phyloP scores from a whole-genome alignment of 2,329 filamentous ascomycete genomes.

The Harringtonia aguacate region DNA sequence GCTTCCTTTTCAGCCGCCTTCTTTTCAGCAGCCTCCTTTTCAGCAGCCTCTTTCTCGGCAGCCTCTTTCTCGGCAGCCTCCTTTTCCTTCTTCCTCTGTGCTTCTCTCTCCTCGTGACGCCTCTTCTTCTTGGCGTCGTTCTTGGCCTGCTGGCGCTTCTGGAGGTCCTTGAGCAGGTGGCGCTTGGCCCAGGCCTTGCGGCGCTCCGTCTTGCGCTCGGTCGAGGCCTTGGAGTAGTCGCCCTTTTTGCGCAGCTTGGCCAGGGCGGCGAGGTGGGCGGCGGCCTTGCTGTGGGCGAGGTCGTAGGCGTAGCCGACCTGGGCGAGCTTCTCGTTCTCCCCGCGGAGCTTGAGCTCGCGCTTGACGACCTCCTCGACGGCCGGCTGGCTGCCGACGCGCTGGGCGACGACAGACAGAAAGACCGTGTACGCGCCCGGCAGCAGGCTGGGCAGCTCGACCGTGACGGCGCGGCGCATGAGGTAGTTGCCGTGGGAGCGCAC shows the following conservation, averaged over 20 bases:
- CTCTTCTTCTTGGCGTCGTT: conserved; percentile 28
- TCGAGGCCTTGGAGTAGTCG: conserved; percentile 36
- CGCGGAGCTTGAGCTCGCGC: conserved; percentile 45
- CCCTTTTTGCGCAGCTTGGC: conserved; percentile 38
- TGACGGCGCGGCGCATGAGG: conserved; percentile 62
- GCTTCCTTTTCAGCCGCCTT: no score
- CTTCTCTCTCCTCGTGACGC: conserved; percentile 20
- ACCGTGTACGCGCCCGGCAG: conserved; percentile 67
- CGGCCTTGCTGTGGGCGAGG: conserved; percentile 53
- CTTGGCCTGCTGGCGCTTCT: conserved; percentile 29
- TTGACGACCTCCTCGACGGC: conserved; percentile 57
- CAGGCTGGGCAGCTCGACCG: conserved; percentile 59
- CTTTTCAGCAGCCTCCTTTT: no score
- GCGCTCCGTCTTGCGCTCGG: conserved; percentile 32
- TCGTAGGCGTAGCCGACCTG: conserved; percentile 61
- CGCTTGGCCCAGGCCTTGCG: conserved; percentile 26
- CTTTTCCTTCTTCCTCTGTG: conserved; percentile 15
- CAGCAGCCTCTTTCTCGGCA: no score
- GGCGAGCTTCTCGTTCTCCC: conserved; percentile 70
- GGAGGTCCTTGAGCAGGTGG: conserved; percentile 24
- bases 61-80: conserved; percentile 13
- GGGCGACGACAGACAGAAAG: conserved; percentile 62
- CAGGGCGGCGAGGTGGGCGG: conserved; percentile 21
- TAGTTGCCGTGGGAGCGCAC: conserved; percentile 42
- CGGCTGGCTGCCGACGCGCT: conserved; percentile 37